Evolutionary conservation across 108 stramenopile species (phyloP).

Genomic region (Chaetoceros muelleri): DNA sequence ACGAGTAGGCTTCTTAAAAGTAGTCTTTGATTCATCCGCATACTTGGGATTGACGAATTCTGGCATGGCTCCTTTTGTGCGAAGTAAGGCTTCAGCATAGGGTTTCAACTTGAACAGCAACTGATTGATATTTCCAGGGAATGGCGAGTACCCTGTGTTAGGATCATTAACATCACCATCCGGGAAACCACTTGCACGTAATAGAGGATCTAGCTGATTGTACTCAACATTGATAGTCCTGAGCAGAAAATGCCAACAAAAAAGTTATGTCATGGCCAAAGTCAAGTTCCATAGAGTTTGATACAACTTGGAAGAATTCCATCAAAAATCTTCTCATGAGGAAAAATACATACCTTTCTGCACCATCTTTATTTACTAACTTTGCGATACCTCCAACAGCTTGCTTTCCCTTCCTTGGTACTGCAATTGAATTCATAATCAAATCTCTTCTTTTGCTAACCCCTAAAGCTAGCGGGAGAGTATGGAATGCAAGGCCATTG

Average conservation of each 20-base stretch:
- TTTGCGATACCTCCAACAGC: conserved; percentile 96
- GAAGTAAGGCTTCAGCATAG: conserved; percentile 71
- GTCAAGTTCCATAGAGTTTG: not conserved
- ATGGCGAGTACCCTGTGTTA: conserved; percentile 87
- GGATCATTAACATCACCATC: conserved; percentile 90
- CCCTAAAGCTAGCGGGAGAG: conserved; percentile 86
- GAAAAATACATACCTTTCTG: conserved; percentile 19
- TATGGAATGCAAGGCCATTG: conserved; percentile 94
- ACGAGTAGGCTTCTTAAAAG: conserved; percentile 99
- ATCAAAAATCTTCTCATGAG: not conserved
- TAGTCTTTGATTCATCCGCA: conserved; percentile 81
- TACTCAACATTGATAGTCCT: conserved; percentile 95
- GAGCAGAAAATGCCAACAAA: conserved; percentile 1
- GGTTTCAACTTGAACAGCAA: conserved; percentile 81
- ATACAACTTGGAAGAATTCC: not conserved
- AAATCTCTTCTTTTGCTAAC: conserved; percentile 72
- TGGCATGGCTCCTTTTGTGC: conserved; percentile 70
- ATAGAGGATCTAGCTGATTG: conserved; percentile 93
- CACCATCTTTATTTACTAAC: conserved; percentile 46
- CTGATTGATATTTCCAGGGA: conserved; percentile 95
- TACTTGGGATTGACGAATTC: conserved; percentile 99
- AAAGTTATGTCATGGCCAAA: conserved; percentile 5
- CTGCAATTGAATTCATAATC: conserved; percentile 93
- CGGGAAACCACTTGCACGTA: conserved; percentile 67
- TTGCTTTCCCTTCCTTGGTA: conserved; percentile 94